These are phyloP conservation scores for Aspergillus sp. DNA, from an alignment of 2,329 filamentous ascomycete species.

Conservation along the genomic window DNA sequence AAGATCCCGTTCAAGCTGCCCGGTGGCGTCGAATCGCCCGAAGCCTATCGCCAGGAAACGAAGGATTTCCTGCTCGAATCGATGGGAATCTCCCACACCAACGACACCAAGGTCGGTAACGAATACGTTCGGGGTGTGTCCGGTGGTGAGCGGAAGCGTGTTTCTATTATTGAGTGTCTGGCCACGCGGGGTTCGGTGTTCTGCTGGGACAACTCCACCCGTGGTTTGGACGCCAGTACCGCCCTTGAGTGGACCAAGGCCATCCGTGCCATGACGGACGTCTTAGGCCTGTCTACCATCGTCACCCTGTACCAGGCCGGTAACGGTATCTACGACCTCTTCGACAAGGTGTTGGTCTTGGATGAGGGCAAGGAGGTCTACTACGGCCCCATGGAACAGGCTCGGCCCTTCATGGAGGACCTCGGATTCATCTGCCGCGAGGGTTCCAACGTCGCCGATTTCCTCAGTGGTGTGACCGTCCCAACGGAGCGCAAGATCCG, in stretches of 20 bases:
- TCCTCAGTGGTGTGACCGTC: conserved; percentile 64
- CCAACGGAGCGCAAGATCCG: conserved; percentile 49
- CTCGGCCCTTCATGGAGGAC: conserved; percentile 63
- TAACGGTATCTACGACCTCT: conserved; percentile 67
- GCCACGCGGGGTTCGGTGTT: conserved; percentile 58
- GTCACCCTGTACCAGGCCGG: conserved; percentile 70
- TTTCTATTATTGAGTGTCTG: conserved; percentile 66
- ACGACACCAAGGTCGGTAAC: conserved; percentile 67
- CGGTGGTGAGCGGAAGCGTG: conserved; percentile 68
- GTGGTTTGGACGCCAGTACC: conserved; percentile 65
- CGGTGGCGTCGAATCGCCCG: conserved; percentile 40
- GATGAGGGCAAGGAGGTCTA: conserved; percentile 66
- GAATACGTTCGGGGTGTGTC: conserved; percentile 66
- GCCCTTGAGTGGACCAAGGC: conserved; percentile 62
- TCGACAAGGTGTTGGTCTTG: conserved; percentile 69
- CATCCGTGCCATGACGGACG: conserved; percentile 64
- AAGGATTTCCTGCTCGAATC: conserved; percentile 58
- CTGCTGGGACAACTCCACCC: conserved; percentile 68
- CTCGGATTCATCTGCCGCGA: conserved; percentile 63
- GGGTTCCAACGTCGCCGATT: conserved; percentile 64
- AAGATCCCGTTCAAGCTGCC: conserved; percentile 56
- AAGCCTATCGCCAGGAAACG: conserved; percentile 49
- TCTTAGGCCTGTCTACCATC: conserved; percentile 59
- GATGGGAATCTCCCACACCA: conserved; percentile 59
- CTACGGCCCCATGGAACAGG: conserved; percentile 61